Base-by-base conservation (phyloP, 805 yeast species). In the Yarrowia sp. region DNA sequence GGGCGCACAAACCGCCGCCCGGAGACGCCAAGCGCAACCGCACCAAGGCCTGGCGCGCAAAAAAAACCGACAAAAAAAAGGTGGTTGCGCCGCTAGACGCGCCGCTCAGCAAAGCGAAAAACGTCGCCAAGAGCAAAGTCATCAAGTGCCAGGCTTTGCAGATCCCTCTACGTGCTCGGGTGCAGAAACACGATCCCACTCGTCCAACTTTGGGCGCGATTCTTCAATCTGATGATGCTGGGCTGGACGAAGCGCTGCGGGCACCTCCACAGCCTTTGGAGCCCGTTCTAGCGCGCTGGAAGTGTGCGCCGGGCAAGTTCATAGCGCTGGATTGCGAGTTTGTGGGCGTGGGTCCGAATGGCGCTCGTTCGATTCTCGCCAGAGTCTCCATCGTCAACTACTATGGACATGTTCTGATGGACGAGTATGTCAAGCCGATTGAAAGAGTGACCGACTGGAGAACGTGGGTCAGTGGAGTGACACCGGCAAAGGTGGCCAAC, bases 301-400 rank as follows among this genome's bases (percentile, higher is more conserved):
- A 71, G n/a, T 65, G 74, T 8, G 70, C 81, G 48, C 78, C 85
- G 0, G 97, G 97, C 1, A 88, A 83, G 70, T 92, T 83, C 69
- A 66, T 92, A 1, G 90, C 97, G 0, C 84, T 92, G 67, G 98
- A 92, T 75, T 92, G 98, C 78, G 98, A 92, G 71, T 92, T 92
- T 79, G 98, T 92, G 1, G 97, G 97, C 10, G 87, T 89, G 1
- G 97, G 97, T 0, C 83, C 82, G 5, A 86, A 85, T 9, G 96
- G 96, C 6, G 66, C 73, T 9, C 71, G 71, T 41, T 85, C 91
- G 5, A 93, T 86, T 1, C 78, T 92, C 14, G 98, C 96, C 0
- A 81, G 98, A 69, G 95, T 92, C 0, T 90, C 97, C 0, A 78
- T 92, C 11, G 97, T 92, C 3, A 91, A 92, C 73, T 90, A 81